Evolutionary conservation across 2,329 filamentous ascomycete genomes (phyloP), one percentile per base, ranked within the genome.

Genomic region (Colletotrichum scovillei): DNA sequence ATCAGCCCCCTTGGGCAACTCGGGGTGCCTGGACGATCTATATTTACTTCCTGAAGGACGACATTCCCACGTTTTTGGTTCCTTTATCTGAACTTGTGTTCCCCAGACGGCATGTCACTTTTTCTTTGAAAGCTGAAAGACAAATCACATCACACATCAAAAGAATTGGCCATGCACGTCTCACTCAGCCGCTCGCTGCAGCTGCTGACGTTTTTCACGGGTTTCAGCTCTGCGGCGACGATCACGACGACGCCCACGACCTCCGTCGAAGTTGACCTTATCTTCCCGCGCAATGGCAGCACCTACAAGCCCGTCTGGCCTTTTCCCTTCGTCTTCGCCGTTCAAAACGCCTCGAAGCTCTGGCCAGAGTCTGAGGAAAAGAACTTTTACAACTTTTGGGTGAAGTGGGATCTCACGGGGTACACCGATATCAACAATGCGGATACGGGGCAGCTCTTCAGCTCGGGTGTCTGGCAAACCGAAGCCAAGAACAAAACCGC

Each of bases 281-380:
- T 60, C 55, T 67, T 67, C 22, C 64, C 64, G n/a, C 55, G 42
- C 9, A 60, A 59, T 42, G 64, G 32, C 42, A 30, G 22, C 28
- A 30, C 60, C 16, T 67, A 67, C 56, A 46, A 49, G 22, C 64
- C 64, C 12, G 55, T 67, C 14, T 67, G 42, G 35, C 64, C 64
- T 5, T 67, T 67, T 35, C 64, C 64, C 32, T 30, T 67, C 12
- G 64, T 60, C 26, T 67, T 67, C 35, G 55, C 53, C 55, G 26
- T 67, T 19, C 64, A 35, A 55, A 67, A 67, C 7, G 64, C 64
- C 32, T 58, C 55, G 4, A 35, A 58, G 26, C 55, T 60, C 22
- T 67, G 64, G 64, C 19, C 19, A 42, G 35, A 42, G 35, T 42
- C 35, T 4, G 22, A 49, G 5, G 30, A 42, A 30, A 19, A 64